Evolutionary conservation across 1,284 basidiomycete species (phyloP).

Genomic region (Puccinia coronata): DNA sequence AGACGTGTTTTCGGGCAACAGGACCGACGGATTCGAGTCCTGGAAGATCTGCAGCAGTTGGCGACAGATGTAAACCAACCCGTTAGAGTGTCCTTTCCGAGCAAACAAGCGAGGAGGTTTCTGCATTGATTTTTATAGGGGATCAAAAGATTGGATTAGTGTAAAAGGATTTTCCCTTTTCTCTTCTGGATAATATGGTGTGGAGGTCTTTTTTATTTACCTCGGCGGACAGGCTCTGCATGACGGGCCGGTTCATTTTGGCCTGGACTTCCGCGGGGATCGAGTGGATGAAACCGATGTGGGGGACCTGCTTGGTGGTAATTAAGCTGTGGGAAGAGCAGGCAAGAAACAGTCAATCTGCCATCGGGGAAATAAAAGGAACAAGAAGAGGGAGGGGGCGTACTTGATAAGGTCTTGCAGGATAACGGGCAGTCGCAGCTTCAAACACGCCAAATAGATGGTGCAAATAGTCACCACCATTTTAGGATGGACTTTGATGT

Average conservation of each 20-base stretch:
- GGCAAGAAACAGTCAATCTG: background rate
- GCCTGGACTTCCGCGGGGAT: constrained; percentile 23
- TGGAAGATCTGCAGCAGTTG: constrained; percentile 22
- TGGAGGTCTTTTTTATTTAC: no score
- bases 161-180: no score
- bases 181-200: no score
- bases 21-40: background rate
- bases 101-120: constrained; percentile 27
- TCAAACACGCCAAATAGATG: constrained; percentile 41
- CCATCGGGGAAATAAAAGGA: background rate
- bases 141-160: no score
- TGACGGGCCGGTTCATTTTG: constrained; percentile 29
- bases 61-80: constrained; percentile 25
- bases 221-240: constrained; percentile 20
- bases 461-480: constrained; percentile 35
- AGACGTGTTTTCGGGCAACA: background rate
- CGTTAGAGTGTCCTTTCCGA: constrained; percentile 6
- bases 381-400: no score
- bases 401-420: constrained; percentile 47
- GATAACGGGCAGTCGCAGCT: constrained; percentile 38
- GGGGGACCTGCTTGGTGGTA: constrained; percentile 35
- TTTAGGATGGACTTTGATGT: constrained; percentile 14
- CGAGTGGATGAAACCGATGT: constrained; percentile 26
- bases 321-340: constrained; percentile 13
- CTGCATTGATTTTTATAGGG: no score